Base-by-base conservation (phyloP, 306 rosid genomes). In the Spatholobus suberectus region DNA sequence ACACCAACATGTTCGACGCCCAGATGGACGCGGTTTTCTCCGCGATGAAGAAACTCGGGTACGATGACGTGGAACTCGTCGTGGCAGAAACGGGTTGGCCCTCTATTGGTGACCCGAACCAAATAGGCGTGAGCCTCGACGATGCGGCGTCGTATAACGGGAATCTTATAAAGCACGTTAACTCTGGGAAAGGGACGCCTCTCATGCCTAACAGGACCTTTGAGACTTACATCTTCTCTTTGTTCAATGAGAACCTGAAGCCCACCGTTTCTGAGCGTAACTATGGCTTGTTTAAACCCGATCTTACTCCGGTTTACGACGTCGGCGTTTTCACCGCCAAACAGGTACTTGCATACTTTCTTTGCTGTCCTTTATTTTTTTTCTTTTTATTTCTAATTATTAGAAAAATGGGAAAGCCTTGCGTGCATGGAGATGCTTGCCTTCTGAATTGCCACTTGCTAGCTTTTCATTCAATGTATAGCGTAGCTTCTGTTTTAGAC, bases 61-160 rank as follows among this genome's bases (percentile, higher is more conserved):
- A 88, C 43, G 93, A 79, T 5, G 97, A 93, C 73, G 94, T 95
- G 65, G 97, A 90, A 47, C 15, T 93, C 1, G 90, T 90, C 5
- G 89, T 95, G 6, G 97, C 84, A 0, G 97, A 91, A 84, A 93
- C 98, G 61, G 98, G 98, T 15, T 95, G 97, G 98, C 97, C 97
- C 0, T 89, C 94, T 2, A 85, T 76, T 34, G 98, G 97, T 3
- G 98, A 90, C 78, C 93, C 94, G 89, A 85, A 80, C 61, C 92
- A 95, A 62, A 57, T 85, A 4, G 97, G 86, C 5, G 97, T 85
- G 43, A 78, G 87, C 20, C 0, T 90, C 72, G 97, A 90, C 0
- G 88, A 93, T 68, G 97, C 98, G 35, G 81, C 82, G 52, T 85
- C 93, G 29, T 95, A 89, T 70, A 91, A 90, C 17, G 93, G 92